Conservation (phyloP, 2,329 filamentous ascomycete genomes). For the Ophiosphaerella korrae region DNA sequence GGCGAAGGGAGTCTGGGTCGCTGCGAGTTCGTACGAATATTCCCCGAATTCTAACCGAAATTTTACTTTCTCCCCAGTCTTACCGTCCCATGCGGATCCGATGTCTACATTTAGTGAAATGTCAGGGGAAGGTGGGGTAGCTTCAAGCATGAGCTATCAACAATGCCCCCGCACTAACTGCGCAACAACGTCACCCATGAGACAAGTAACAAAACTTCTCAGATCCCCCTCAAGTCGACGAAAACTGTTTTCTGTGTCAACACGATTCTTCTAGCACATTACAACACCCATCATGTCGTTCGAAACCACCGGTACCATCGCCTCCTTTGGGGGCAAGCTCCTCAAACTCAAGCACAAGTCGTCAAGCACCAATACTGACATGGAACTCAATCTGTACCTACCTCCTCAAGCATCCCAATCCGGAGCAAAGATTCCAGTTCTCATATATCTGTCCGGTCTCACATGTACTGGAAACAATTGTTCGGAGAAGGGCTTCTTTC, state of each 20-base stretch:
- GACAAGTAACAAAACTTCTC: constrained; percentile 30
- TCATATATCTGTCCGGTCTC: constrained; percentile 91
- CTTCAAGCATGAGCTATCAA: constrained; percentile 25
- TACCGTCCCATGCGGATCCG: constrained; percentile 37
- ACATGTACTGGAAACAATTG: constrained; percentile 90
- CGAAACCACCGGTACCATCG: constrained; percentile 86
- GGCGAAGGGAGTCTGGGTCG: constrained; percentile 42
- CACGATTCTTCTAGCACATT: constrained; percentile 16
- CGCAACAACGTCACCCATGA: constrained; percentile 39
- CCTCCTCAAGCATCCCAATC: constrained; percentile 70
- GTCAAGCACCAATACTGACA: constrained; percentile 78
- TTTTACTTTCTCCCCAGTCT: constrained; percentile 30
- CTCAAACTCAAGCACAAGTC: constrained; percentile 91
- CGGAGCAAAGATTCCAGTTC: constrained; percentile 72
- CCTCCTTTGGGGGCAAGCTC: constrained; percentile 91
- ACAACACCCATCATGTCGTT: constrained; percentile 63
- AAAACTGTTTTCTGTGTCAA: constrained; percentile 12
- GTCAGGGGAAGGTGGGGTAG: constrained; percentile 39
- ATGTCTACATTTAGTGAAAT: constrained; percentile 27
- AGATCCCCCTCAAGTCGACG: constrained; percentile 16
- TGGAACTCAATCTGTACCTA: constrained; percentile 91
- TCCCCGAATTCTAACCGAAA: constrained; percentile 43
- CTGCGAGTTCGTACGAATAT: constrained; percentile 20
- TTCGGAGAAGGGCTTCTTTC: constrained; percentile 85
- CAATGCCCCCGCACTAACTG: constrained; percentile 37